A percentile compares a stretch with the other conserved stretches of the same genome.
phyloP scores from a whole-genome alignment of 2,329 filamentous ascomycete species.

The Talaromyces atroroseus region DNA sequence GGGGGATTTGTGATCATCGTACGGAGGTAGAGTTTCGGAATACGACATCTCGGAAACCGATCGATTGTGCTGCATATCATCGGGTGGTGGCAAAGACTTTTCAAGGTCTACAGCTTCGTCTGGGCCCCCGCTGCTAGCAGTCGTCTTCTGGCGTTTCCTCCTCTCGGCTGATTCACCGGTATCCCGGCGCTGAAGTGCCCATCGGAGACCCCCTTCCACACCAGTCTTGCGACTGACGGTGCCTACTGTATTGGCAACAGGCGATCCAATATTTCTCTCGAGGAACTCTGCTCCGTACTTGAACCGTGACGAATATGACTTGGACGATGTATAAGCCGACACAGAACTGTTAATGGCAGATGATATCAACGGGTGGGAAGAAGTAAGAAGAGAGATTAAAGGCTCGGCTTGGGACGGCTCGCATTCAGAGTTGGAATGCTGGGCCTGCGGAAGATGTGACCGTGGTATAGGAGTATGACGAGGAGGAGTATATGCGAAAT shows the following conservation, averaged over 20 bases:
- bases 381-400: conserved; percentile 77
- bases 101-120: conserved; percentile 46
- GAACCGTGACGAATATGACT: conserved; percentile 84
- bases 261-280: conserved; percentile 75
- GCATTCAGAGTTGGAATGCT: neutral
- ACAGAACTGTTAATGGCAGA: conserved; percentile 79
- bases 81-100: conserved; percentile 24
- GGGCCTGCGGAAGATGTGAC: conserved; percentile 13
- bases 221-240: conserved; percentile 79
- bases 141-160: conserved; percentile 42
- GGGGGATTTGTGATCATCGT: conserved; percentile 71
- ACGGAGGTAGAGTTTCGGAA: conserved; percentile 72
- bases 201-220: conserved; percentile 78
- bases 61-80: conserved; percentile 32
- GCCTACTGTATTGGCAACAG: conserved; percentile 79
- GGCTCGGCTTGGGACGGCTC: conserved; percentile 63
- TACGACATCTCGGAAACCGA: conserved; percentile 62
- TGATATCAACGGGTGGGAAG: conserved; percentile 78
- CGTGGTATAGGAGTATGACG: conserved; percentile 3
- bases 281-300: conserved; percentile 87
- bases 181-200: conserved; percentile 59
- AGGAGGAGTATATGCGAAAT: conserved; percentile 11
- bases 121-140: conserved; percentile 21
- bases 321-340: conserved; percentile 78
- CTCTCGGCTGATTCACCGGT: conserved; percentile 30